These are phyloP conservation scores for Botryosphaeria dothidea DNA, from an alignment of 2,329 filamentous ascomycete genomes.

Conservation along the genomic window DNA sequence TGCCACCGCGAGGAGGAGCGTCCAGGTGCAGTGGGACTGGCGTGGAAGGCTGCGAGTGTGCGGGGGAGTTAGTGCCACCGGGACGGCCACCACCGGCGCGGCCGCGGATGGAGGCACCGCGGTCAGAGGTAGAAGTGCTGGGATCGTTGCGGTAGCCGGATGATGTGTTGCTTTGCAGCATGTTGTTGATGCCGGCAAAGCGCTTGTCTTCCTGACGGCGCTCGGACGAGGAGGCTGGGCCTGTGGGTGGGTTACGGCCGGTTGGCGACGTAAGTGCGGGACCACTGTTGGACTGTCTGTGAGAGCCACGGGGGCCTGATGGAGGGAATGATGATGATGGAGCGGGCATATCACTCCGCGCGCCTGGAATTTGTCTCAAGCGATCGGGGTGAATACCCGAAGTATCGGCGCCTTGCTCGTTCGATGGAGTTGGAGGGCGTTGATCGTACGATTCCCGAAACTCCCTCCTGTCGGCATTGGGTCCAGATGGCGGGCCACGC, in stretches of 20 bases:
- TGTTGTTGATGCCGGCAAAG: constrained; percentile 17
- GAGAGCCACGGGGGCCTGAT: constrained; percentile 35
- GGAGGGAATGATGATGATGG: constrained; percentile 18
- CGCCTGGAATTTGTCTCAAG: constrained; percentile 44
- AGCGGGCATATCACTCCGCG: constrained; percentile 32
- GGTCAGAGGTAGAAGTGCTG: constrained; percentile 17
- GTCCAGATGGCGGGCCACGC: constrained; percentile 26
- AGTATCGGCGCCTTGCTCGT: constrained; percentile 30
- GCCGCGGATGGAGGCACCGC: constrained; percentile 30
- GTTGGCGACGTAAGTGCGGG: constrained; percentile 27
- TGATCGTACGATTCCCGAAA: constrained; percentile 23
- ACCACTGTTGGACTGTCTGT: background rate
- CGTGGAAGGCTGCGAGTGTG: constrained; percentile 28
- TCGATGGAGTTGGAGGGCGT: constrained; percentile 27
- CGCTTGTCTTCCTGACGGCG: constrained; percentile 20
- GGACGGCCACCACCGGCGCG: constrained; percentile 24
- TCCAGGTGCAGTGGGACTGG: constrained; percentile 28
- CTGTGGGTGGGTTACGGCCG: constrained; percentile 34
- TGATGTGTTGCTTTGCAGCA: constrained; percentile 11
- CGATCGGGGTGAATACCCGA: constrained; percentile 58
- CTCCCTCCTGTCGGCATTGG: constrained; percentile 22
- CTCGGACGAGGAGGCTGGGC: constrained; percentile 28
- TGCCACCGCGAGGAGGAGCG: constrained; percentile 22
- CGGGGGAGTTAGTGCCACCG: constrained; percentile 16
- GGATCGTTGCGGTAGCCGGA: constrained; percentile 15